phyloP scores from a whole-genome alignment of 148 eudicot species.

The Talinum fruticosum region DNA sequence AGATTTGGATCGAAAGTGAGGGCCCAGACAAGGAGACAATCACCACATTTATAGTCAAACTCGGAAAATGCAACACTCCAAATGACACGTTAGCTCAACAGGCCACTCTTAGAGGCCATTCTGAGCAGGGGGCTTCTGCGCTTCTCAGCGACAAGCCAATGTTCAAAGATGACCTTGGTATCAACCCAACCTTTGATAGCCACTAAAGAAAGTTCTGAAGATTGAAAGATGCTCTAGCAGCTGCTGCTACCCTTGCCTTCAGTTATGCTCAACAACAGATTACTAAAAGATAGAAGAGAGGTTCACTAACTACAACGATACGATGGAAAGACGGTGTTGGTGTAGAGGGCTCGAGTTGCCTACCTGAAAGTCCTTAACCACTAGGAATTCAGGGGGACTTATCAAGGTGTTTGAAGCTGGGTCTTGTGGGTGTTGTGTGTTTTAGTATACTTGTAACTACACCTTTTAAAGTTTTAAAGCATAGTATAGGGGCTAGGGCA shows the following conservation, averaged over 20 bases:
- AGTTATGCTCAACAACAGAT: neutral
- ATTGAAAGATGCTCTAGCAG: neutral
- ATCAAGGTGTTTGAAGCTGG: no score
- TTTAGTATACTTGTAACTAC: neutral
- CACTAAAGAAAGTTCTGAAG: slow-evolving; percentile 25
- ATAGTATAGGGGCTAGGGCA: neutral
- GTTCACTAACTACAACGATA: neutral
- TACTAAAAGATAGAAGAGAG: neutral
- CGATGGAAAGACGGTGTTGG: neutral
- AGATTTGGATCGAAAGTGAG: slow-evolving; percentile 86
- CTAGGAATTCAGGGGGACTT: no score
- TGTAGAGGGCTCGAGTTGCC: no score
- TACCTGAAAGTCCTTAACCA: no score
- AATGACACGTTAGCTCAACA: slow-evolving; percentile 22
- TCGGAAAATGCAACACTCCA: slow-evolving; percentile 44
- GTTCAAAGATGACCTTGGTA: slow-evolving; percentile 17
- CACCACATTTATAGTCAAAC: slow-evolving; percentile 60
- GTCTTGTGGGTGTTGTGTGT: neutral
- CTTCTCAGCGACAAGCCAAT: slow-evolving; percentile 23
- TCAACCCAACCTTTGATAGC: slow-evolving; percentile 16
- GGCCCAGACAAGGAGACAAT: slow-evolving; percentile 74
- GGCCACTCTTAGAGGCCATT: slow-evolving; percentile 21
- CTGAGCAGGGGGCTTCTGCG: slow-evolving; percentile 18
- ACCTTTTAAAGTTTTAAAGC: neutral
- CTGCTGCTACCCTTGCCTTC: neutral